Evolutionary conservation across 2,329 filamentous ascomycete species (phyloP), one percentile per base, ranked within the genome.

Genomic region (Aspergillus terreus): DNA sequence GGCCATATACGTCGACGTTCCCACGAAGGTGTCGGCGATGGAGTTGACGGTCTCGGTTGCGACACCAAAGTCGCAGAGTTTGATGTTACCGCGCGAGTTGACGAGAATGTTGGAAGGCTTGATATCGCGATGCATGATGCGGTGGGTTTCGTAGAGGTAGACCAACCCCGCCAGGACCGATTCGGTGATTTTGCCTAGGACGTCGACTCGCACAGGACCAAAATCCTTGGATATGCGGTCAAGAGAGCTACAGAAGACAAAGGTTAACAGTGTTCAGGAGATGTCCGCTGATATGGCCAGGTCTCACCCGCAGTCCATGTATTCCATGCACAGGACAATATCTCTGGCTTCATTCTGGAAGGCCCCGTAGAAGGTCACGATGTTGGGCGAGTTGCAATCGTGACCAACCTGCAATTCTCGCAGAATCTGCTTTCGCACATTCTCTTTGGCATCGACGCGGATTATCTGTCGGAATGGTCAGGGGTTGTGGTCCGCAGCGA

Each of bases 281-380:
- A 11, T 11, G 27, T 11, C 27, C 27, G 27, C 27, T 30, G 27
- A 11, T 30, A 9, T 11, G 27, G 7, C n/a, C 25, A 77, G 2
- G 14, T 12, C 89, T 73, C 81, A 97, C 94, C 94, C 94, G 69
- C 92, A 90, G 73, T 99, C 94, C 90, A 96, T 96, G 70, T 99
- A 97, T 72, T 99, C 94, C 94, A 99, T 99, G 72, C 94, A 99
- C 86, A 99, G 92, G 63, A 97, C 95, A 53, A 99, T 95, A 75
- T 99, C 94, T 68, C 95, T 92, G 56, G 91, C 91, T 67, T 95
- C 89, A 69, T 96, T 97, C 66, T 97, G 82, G 68, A 97, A 99
- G 35, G 94, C 94, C 54, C 94, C 94, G 67, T 97, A 97, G 73
- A 96, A 99, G 49, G 88, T 96, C 54, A 99, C 94, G 65, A 99